A percentile compares a stretch with the other conserved stretches of the same genome.
Evolutionary conservation across 1,284 basidiomycete species (phyloP).

Genomic region (Puccinia sorghi): DNA sequence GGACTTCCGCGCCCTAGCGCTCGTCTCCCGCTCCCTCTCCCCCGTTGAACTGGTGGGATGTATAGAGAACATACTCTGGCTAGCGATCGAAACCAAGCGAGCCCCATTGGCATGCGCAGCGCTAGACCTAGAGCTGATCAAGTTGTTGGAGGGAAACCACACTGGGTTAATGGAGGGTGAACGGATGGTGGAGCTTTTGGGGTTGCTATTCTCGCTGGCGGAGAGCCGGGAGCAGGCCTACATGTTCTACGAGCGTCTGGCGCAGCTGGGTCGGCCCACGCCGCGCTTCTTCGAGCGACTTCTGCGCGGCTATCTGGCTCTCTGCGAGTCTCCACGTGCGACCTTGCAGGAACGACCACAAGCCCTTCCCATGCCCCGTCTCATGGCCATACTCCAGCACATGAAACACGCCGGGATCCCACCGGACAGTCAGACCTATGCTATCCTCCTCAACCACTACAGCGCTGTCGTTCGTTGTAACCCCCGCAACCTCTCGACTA

Average conservation of each 20-base stretch:
- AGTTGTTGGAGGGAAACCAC: background rate
- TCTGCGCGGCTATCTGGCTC: slow-evolving; percentile 52
- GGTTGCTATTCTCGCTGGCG: background rate
- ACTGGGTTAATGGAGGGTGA: background rate
- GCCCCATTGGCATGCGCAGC: background rate
- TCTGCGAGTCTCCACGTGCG: slow-evolving; percentile 62
- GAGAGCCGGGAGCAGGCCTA: slow-evolving; percentile 20
- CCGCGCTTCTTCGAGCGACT: slow-evolving; percentile 42
- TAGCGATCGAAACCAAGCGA: background rate
- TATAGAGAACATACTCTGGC: background rate
- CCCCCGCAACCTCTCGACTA: slow-evolving; percentile 53
- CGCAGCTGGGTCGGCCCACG: slow-evolving; percentile 12
- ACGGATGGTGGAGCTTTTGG: slow-evolving; percentile 5
- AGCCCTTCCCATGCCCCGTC: slow-evolving; percentile 61
- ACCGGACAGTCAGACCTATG: slow-evolving; percentile 69
- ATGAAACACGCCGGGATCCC: slow-evolving; percentile 71
- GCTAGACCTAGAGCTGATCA: background rate
- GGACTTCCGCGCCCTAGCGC: background rate
- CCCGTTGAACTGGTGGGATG: background rate
- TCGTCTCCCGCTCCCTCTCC: background rate
- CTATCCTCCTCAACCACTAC: slow-evolving; percentile 67
- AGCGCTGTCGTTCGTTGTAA: slow-evolving; percentile 53
- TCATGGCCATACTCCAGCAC: slow-evolving; percentile 72
- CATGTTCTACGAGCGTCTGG: slow-evolving; percentile 14
- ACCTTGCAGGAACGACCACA: slow-evolving; percentile 62